Conservation (phyloP, 345 rosid genomes). For the Eucalyptus brandiana region DNA sequence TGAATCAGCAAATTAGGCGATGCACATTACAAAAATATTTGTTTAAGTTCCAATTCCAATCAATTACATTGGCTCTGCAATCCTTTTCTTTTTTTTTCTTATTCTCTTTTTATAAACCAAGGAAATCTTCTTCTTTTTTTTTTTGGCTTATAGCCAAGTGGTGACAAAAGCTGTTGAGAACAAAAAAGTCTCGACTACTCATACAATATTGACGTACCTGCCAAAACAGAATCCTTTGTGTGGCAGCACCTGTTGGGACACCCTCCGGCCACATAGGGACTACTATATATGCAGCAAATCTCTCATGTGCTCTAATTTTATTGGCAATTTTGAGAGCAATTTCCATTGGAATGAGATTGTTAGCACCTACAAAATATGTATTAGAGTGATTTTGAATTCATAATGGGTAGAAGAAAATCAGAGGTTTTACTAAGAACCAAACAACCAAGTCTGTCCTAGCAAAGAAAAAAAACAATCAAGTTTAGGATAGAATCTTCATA, state of each 20-base stretch:
- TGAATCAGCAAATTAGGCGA: not conserved
- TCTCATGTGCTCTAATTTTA: constrained; percentile 79
- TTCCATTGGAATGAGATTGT: constrained; percentile 94
- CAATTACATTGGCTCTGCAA: not conserved
- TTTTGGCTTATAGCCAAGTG: not conserved
- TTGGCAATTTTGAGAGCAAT: constrained; percentile 86
- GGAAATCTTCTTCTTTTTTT: not conserved
- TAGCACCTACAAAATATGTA: constrained; percentile 52
- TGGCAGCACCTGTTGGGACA: constrained; percentile 76
- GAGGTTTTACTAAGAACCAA: not conserved
- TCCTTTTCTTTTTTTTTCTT: not conserved
- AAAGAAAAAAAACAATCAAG: not conserved
- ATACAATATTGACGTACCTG: constrained; percentile 35
- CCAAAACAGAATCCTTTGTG: constrained; percentile 94
- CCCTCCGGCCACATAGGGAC: constrained; percentile 99
- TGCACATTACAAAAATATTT: not conserved
- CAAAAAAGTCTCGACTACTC: not conserved
- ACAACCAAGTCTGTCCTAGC: not conserved
- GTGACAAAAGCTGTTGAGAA: not conserved
- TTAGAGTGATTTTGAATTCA: not conserved
- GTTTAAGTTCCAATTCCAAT: not conserved
- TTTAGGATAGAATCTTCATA: not conserved
- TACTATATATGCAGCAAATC: constrained; percentile 89
- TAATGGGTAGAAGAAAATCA: not conserved
- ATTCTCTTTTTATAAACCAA: not conserved